These are phyloP conservation scores for Aspergillus sp. DNA, from an alignment of 2,329 filamentous ascomycete species.

Conservation along the genomic window DNA sequence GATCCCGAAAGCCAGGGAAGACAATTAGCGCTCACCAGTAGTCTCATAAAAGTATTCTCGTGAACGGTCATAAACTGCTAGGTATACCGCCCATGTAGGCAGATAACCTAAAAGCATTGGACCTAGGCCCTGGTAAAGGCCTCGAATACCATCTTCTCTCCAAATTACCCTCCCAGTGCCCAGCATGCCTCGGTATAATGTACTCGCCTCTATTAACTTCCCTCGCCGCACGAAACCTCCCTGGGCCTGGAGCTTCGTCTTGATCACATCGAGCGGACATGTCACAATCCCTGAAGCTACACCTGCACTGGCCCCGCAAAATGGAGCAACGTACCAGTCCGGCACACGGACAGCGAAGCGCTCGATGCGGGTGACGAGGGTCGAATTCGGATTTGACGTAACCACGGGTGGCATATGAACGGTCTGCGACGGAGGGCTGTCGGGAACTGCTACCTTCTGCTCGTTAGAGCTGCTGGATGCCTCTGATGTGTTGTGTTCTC, in stretches of 20 bases:
- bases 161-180: slow-evolving; percentile 86
- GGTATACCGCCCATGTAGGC: slow-evolving; percentile 97
- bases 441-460: slow-evolving; percentile 25
- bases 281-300: slow-evolving; percentile 93
- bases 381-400: slow-evolving; percentile 30
- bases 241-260: slow-evolving; percentile 95
- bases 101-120: slow-evolving; percentile 95
- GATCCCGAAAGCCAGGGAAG: background rate
- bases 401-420: slow-evolving; percentile 28
- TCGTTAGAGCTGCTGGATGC: slow-evolving; percentile 31
- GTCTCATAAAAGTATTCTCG: slow-evolving; percentile 70
- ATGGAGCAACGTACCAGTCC: slow-evolving; percentile 67
- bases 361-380: slow-evolving; percentile 38
- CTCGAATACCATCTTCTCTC: slow-evolving; percentile 81
- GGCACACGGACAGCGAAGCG: slow-evolving; percentile 51
- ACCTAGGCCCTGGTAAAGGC: slow-evolving; percentile 89
- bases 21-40: slow-evolving; percentile 54
- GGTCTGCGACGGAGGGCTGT: slow-evolving; percentile 23
- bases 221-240: slow-evolving; percentile 67
- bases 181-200: slow-evolving; percentile 78
- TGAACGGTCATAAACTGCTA: slow-evolving; percentile 91
- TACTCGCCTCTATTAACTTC: slow-evolving; percentile 44
- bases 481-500: slow-evolving; percentile 40
- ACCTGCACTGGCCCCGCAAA: slow-evolving; percentile 84
- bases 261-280: slow-evolving; percentile 97